Base-by-base conservation (phyloP, 2,329 filamentous ascomycete species). In the Colletotrichum sp. region DNA sequence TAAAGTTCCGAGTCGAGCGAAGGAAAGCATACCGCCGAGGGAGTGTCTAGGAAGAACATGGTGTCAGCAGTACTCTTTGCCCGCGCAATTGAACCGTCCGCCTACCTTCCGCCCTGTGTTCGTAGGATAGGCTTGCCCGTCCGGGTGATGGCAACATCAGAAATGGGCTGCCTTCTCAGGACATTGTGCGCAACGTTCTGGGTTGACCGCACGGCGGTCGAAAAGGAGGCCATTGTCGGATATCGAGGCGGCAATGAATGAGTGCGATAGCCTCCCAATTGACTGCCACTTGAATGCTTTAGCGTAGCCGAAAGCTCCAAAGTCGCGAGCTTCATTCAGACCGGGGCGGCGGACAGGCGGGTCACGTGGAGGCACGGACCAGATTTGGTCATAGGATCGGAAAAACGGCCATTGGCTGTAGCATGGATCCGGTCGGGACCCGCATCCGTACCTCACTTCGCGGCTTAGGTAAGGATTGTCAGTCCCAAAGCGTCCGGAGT, bases 121-220 rank as follows among this genome's bases (percentile, higher is more conserved):
- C 96, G 94, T 83, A 99, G 88, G 81, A 99, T 96, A 77, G 97
- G 96, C 90, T 98, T 98, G 86, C 97, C 97, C 74, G 97, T 99
- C 82, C 97, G 92, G 77, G 96, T 98, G 83, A 99, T 98, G 82
- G 94, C 90, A 83, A 99, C 91, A 89, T 99, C 97, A 84, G 95
- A 94, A 80, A 93, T 82, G 78, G 85, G 85, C 84, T 90, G 89
- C 82, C 87, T 88, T 81, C 88, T 87, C 80, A 87, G 82, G 79
- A 88, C 81, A 81, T 86, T 86, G 82, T 85, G 86, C 79, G 85
- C 84, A 79, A 87, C 82, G 82, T 84, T 87, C 80, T 86, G 86
- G 80, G 88, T 86, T 78, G 88, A 87, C 86, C 91, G 90, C 85
- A 87, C 86, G 79, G 90, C 88, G 85, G 88, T 85, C 80, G 91